Evolutionary conservation across 169 alveolate genomes (phyloP).

Genomic region (Plasmodium malariae): DNA sequence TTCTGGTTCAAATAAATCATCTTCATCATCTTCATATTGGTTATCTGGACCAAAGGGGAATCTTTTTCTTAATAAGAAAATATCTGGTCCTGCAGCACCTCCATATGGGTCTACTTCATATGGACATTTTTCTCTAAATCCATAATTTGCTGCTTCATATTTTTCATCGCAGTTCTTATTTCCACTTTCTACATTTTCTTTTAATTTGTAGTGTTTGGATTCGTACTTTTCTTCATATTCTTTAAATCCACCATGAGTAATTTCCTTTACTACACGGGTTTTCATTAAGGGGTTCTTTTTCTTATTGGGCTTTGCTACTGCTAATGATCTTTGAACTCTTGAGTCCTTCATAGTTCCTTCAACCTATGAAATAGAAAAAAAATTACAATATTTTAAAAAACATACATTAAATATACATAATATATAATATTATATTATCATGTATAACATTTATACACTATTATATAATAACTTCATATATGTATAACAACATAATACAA

Average conservation of each 20-base stretch:
- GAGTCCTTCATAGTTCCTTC: not conserved
- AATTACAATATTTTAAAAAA: no score
- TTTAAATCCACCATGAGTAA: slow-evolving; percentile 38
- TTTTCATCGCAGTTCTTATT: slow-evolving; percentile 45
- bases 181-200: slow-evolving; percentile 28
- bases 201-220: slow-evolving; percentile 28
- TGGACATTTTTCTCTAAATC: slow-evolving; percentile 32
- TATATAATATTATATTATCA: no score
- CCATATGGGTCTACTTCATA: slow-evolving; percentile 8
- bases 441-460: no score
- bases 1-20: no score
- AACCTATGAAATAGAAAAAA: no score
- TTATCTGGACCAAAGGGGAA: not conserved
- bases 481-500: no score
- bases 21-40: slow-evolving; percentile 7
- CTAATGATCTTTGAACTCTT: slow-evolving; percentile 12
- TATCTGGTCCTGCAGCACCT: slow-evolving; percentile 15
- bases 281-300: not conserved
- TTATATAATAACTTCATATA: no score
- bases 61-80: slow-evolving; percentile 17
- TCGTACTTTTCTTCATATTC: slow-evolving; percentile 47
- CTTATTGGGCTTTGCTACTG: not conserved
- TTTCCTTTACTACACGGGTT: not conserved
- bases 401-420: no score
- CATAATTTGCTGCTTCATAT: slow-evolving; percentile 55